These are phyloP conservation scores for Friedmanniomyces endolithicus DNA, from an alignment of 495 filamentous ascomycete genomes.

Conservation along the genomic window DNA sequence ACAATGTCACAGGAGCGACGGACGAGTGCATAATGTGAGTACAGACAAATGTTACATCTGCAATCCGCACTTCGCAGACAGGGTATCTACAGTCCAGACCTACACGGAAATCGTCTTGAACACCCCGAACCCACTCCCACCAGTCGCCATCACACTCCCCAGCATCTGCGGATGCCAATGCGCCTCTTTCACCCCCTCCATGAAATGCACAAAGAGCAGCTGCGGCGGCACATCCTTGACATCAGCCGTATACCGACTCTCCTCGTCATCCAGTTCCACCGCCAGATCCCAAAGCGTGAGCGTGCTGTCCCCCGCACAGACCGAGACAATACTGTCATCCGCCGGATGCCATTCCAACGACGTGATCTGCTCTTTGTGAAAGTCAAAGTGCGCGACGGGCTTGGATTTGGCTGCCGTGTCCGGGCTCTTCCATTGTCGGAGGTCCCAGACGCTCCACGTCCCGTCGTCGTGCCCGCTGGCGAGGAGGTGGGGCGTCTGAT, in stretches of 20 bases:
- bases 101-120: constrained; percentile 49
- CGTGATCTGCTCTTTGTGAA: constrained; percentile 92
- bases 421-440: constrained; percentile 77
- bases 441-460: constrained; percentile 89
- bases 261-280: constrained; percentile 93
- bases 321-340: constrained; percentile 86
- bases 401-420: constrained; percentile 36
- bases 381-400: constrained; percentile 78
- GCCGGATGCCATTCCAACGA: constrained; percentile 95
- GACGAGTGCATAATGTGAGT: background rate
- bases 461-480: constrained; percentile 91
- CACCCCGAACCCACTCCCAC: constrained; percentile 67
- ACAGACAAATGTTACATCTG: no score
- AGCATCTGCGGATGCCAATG: constrained; percentile 98
- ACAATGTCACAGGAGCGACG: background rate
- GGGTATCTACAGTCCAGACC: no score
- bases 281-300: constrained; percentile 94
- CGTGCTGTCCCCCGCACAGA: constrained; percentile 86
- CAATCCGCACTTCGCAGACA: no score
- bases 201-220: constrained; percentile 90
- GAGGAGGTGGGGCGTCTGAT: constrained; percentile 71
- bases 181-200: constrained; percentile 82
- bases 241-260: constrained; percentile 76
- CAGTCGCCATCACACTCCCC: constrained; percentile 80
- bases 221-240: constrained; percentile 87